A percentile compares a stretch with the other conserved stretches of the same genome.
Evolutionary conservation across 179 eudicot genomes (phyloP).

Genomic region (Monotropa hypopitys): DNA sequence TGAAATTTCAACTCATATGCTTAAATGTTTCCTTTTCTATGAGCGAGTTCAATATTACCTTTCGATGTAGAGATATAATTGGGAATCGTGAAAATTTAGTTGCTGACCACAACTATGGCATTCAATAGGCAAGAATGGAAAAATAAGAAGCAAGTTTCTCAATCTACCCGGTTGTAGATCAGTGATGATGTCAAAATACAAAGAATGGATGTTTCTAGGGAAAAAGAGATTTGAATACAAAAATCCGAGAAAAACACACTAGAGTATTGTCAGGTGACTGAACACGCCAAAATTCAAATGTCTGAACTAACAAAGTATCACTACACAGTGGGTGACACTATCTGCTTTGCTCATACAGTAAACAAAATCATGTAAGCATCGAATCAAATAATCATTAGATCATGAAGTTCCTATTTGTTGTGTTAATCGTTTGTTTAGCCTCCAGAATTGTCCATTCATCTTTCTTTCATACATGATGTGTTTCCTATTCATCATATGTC

Average conservation of each 20-base stretch:
- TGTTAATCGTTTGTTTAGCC: background rate
- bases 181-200: background rate
- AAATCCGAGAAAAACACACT: background rate
- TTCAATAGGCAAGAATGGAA: background rate
- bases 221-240: background rate
- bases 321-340: background rate
- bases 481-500: background rate
- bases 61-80: background rate
- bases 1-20: background rate
- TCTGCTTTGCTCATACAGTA: background rate
- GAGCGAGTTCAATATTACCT: background rate
- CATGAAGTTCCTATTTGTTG: background rate
- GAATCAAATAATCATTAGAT: background rate
- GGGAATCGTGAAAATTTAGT: background rate
- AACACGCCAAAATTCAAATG: background rate
- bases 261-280: background rate
- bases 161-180: background rate
- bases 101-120: background rate
- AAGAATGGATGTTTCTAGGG: background rate
- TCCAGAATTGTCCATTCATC: background rate
- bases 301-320: too few relatives aligned
- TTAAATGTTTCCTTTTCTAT: background rate
- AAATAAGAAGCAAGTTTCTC: background rate
- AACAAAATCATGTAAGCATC: background rate
- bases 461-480: background rate